Conservation (phyloP, 2,329 filamentous ascomycete genomes). For the Penicillium capsulatum region DNA sequence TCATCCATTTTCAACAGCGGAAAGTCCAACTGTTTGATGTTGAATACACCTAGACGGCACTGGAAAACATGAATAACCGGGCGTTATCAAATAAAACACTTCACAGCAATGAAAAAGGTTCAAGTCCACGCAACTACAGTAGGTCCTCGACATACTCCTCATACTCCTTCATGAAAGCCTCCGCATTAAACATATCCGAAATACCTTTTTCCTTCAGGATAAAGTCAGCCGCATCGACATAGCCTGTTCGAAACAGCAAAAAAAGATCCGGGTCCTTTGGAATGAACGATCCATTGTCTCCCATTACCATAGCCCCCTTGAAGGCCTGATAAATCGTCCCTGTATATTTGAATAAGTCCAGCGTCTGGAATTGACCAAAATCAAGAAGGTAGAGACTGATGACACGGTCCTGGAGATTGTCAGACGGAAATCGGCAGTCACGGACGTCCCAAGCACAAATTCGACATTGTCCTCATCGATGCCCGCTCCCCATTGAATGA, state of each 20-base stretch:
- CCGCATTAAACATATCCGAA: slow-evolving; percentile 2
- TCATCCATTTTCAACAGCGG: too few relatives aligned
- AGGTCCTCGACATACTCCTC: slow-evolving; percentile 14
- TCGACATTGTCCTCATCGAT: slow-evolving; percentile 12
- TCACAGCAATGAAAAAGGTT: too few relatives aligned
- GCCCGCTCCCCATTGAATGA: slow-evolving; percentile 10
- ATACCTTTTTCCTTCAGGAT: slow-evolving; percentile 4
- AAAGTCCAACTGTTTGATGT: too few relatives aligned
- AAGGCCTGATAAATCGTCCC: slow-evolving; percentile 13
- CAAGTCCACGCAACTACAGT: slow-evolving; percentile 3
- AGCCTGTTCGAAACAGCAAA: slow-evolving; percentile 9
- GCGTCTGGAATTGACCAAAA: slow-evolving; percentile 10
- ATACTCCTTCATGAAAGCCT: slow-evolving; percentile 11
- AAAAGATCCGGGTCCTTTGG: slow-evolving; percentile 16
- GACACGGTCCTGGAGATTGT: slow-evolving; percentile 4
- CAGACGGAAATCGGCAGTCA: background rate
- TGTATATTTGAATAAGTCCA: slow-evolving; percentile 7
- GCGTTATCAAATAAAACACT: too few relatives aligned
- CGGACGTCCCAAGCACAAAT: slow-evolving; percentile 14
- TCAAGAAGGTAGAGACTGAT: slow-evolving; percentile 8
- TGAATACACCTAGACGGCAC: too few relatives aligned
- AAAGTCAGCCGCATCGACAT: slow-evolving; percentile 4
- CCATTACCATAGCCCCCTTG: slow-evolving; percentile 13
- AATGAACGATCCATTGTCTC: slow-evolving; percentile 13
- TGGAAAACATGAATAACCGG: too few relatives aligned